These are phyloP conservation scores for Diutina siamensis DNA, from an alignment of 1,139 yeast genomes.

Conservation along the genomic window DNA sequence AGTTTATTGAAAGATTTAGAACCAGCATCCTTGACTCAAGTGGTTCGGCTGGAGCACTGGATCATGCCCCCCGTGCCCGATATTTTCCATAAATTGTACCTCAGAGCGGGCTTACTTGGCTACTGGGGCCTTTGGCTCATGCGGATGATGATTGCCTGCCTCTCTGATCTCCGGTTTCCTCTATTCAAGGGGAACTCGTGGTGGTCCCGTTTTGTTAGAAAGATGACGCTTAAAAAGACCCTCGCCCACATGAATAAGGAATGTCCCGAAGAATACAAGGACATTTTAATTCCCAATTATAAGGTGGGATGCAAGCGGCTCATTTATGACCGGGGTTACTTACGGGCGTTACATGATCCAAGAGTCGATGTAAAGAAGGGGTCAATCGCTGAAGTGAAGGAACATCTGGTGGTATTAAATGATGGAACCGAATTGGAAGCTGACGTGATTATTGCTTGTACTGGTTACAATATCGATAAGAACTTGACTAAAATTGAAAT, in stretches of 20 bases:
- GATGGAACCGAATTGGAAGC: conserved; percentile 1
- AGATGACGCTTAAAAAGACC: not conserved
- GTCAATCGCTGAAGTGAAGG: not conserved
- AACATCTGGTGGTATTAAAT: conserved; percentile 1
- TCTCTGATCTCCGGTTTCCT: not conserved
- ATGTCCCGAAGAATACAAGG: conserved; percentile 4
- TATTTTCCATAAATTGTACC: not conserved
- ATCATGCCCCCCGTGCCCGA: conserved; percentile 4
- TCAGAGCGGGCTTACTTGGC: not conserved
- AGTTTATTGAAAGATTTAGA: not conserved
- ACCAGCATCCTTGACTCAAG: not conserved
- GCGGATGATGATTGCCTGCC: not conserved
- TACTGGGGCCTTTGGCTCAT: not conserved
- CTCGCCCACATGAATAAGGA: not conserved
- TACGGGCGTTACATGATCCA: not conserved
- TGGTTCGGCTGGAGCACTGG: conserved; percentile 4
- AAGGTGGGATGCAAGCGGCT: conserved; percentile 6
- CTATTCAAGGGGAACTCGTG: not conserved
- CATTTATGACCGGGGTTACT: conserved; percentile 1
- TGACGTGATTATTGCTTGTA: conserved; percentile 4
- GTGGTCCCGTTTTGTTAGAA: not conserved
- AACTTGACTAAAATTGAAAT: not conserved
- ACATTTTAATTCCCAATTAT: conserved; percentile 4
- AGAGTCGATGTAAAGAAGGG: not conserved
- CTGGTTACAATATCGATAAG: conserved; percentile 1